Base-by-base conservation (phyloP, 495 filamentous ascomycete species). In the Coniosporium apollinis region DNA sequence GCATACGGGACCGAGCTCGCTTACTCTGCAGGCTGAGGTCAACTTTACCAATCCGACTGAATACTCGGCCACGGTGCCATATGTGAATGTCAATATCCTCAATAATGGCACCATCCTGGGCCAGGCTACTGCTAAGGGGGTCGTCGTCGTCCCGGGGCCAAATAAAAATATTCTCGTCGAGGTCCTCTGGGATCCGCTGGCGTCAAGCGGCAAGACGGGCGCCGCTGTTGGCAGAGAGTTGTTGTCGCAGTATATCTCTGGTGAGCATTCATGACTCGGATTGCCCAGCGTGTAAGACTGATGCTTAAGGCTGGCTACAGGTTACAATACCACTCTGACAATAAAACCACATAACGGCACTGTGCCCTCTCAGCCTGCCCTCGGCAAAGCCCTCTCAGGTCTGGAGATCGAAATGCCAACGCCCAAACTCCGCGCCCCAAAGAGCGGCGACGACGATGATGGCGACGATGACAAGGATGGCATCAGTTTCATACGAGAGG, bases 1-100 rank as follows among this genome's bases (percentile, higher is more conserved):
- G 20, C 62, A 76, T 25, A 91, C 84, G 0, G 73, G 74, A 3
- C 56, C 65, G 26, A 67, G 72, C 11, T 79, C 74, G 4, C 54
- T 94, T 15, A 70, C 67, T 10, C 52, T 94, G 7, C 60, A 69
- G 39, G 76, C 81, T 7, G 58, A 49, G 15, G 58, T 91, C 38
- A 89, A 86, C 50, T 61, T 94, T 40, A 87, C 79, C 2, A 97
- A 97, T 48, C 89, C 89, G 3, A 91, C 84, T 1, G 60, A 73
- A 0, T 94, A 94, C 54, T 74, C 79, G 17, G 83, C 79, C 0
- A 61, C 63, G 14, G 59, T 97, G 25, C 87, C 89, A 6, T 87
- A 74, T 41, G 46, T 80, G 30, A 82, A 82, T 48, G 60, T 92
- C 22, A 64, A 82, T 38, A 49, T 96, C 21, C 49, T 79, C 19